phyloP scores from a whole-genome alignment of 805 yeast species.

The Suhomyces kilbournensis region DNA sequence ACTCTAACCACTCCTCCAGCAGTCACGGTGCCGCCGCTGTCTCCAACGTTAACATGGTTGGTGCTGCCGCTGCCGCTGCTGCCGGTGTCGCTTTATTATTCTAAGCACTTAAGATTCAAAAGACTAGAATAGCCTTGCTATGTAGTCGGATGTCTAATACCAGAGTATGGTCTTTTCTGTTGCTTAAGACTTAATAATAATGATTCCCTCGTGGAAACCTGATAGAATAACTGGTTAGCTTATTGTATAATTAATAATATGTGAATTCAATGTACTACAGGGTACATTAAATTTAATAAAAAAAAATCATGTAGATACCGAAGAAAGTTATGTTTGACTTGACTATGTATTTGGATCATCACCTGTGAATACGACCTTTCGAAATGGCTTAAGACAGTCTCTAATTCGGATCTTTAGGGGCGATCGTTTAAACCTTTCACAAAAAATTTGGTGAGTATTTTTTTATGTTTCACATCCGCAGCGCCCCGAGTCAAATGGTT shows the following conservation, averaged over 20 bases:
- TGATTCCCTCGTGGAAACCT: neutral
- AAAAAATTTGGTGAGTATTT: neutral
- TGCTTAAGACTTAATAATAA: neutral
- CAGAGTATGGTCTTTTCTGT: slow-evolving; percentile 1
- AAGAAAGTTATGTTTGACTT: neutral
- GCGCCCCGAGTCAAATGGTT: neutral
- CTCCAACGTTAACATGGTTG: slow-evolving; percentile 24
- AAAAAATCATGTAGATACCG: neutral
- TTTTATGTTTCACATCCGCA: neutral
- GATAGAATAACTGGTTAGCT: neutral
- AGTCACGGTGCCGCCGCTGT: slow-evolving; percentile 22
- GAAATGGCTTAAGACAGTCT: neutral
- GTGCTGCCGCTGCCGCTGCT: slow-evolving; percentile 28
- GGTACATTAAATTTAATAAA: neutral
- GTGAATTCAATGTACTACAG: neutral
- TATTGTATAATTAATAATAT: slow-evolving; percentile 6
- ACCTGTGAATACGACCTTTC: neutral
- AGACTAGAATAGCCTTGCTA: neutral
- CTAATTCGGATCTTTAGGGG: neutral
- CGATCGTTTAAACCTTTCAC: neutral
- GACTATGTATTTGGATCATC: neutral
- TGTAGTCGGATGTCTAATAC: neutral
- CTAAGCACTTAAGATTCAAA: slow-evolving; percentile 13
- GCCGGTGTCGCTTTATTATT: slow-evolving; percentile 31
- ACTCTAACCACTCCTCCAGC: slow-evolving; percentile 11